Conservation (phyloP, 768 basidiomycete genomes). For the Trametes sanguinea region DNA sequence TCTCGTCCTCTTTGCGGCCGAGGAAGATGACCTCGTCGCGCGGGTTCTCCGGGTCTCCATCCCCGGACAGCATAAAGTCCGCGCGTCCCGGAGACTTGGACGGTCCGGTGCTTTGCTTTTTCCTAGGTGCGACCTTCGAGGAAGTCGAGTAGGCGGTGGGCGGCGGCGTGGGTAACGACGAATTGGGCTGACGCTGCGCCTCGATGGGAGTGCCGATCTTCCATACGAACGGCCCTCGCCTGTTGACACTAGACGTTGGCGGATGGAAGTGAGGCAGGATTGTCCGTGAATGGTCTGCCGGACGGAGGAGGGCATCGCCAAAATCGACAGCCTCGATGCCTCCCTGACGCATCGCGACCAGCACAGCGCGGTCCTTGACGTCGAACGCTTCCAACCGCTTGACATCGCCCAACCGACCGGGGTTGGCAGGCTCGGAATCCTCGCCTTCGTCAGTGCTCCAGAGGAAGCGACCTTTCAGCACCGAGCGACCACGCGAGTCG, state of each 20-base stretch:
- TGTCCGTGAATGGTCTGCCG: slow-evolving; percentile 78
- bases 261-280: slow-evolving; percentile 71
- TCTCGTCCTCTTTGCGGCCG: slow-evolving; percentile 72
- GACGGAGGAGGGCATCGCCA: slow-evolving; percentile 74
- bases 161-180: slow-evolving; percentile 36
- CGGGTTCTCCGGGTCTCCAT: slow-evolving; percentile 51
- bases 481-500: slow-evolving; percentile 82
- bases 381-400: slow-evolving; percentile 85
- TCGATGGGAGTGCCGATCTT: slow-evolving; percentile 74
- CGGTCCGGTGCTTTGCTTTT: slow-evolving; percentile 50
- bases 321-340: slow-evolving; percentile 83
- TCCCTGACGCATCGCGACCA: slow-evolving; percentile 85
- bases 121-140: slow-evolving; percentile 34
- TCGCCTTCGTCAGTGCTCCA: slow-evolving; percentile 72
- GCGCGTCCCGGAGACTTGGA: slow-evolving; percentile 51
- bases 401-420: slow-evolving; percentile 72
- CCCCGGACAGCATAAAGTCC: slow-evolving; percentile 51
- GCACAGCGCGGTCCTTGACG: slow-evolving; percentile 68
- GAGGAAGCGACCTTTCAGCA: slow-evolving; percentile 75
- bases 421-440: slow-evolving; percentile 37
- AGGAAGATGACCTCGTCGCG: slow-evolving; percentile 79
- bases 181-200: slow-evolving; percentile 40
- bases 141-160: slow-evolving; percentile 26
- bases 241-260: slow-evolving; percentile 58
- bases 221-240: slow-evolving; percentile 80